Evolutionary conservation across 805 yeast genomes (phyloP).

Genomic region (Sporopachydermia quercuum): DNA sequence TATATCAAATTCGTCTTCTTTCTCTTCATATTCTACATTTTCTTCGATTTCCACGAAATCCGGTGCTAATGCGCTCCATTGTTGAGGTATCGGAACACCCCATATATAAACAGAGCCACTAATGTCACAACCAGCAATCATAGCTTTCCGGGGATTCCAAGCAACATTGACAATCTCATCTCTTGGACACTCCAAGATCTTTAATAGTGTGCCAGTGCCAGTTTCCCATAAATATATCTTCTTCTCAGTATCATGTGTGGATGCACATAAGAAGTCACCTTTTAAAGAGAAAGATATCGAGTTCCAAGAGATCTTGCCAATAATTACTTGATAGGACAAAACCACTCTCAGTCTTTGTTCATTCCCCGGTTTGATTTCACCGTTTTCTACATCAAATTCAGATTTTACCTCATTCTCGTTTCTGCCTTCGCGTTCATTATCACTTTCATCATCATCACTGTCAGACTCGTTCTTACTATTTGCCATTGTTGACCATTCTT

Average conservation of each 20-base stretch:
- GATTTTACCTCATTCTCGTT: too few species aligned
- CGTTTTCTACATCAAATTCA: too few species aligned
- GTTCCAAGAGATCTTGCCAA: constrained; percentile 40
- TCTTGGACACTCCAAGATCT: constrained; percentile 80
- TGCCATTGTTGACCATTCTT: neutral
- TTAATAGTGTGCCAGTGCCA: constrained; percentile 68
- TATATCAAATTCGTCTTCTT: constrained; percentile 84
- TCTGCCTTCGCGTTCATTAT: constrained; percentile 5
- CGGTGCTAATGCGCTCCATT: constrained; percentile 95
- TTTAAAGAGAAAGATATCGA: constrained; percentile 57
- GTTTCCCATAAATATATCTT: constrained; percentile 92
- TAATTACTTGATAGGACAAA: neutral
- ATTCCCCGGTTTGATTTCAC: too few species aligned
- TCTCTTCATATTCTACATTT: constrained; percentile 74
- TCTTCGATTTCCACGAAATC: constrained; percentile 92
- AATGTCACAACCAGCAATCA: constrained; percentile 63
- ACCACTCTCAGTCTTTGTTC: neutral
- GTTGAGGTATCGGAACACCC: constrained; percentile 72
- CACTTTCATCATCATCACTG: neutral
- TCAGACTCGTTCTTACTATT: neutral
- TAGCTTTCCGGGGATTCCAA: constrained; percentile 69
- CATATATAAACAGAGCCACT: constrained; percentile 71
- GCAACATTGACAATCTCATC: constrained; percentile 78
- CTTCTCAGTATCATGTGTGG: constrained; percentile 78
- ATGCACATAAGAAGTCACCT: constrained; percentile 76